phyloP scores from a whole-genome alignment of 805 yeast genomes.

The Wickerhamiella hasegawae region DNA sequence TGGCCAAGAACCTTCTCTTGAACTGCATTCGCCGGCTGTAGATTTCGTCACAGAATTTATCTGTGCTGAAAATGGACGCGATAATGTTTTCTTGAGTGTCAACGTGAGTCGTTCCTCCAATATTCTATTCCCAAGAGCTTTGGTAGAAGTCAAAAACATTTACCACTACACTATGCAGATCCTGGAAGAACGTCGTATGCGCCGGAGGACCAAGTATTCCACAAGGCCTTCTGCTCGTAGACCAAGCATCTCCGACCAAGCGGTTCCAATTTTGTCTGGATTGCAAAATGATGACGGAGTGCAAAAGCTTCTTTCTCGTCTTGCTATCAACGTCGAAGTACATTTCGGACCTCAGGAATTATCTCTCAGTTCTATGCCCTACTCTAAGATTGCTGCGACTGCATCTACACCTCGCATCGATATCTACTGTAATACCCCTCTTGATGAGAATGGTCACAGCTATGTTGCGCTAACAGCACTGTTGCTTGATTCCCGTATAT shows the following conservation, averaged over 20 bases:
- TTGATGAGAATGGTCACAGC: slow-evolving; percentile 9
- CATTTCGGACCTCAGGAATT: slow-evolving; percentile 58
- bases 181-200: not conserved
- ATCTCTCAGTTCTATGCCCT: slow-evolving; percentile 79
- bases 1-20: slow-evolving; percentile 22
- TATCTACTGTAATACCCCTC: slow-evolving; percentile 30
- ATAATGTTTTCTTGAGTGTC: not conserved
- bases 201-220: no score
- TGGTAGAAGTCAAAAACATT: slow-evolving; percentile 40
- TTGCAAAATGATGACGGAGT: not conserved
- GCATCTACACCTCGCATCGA: slow-evolving; percentile 58
- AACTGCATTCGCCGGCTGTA: slow-evolving; percentile 63
- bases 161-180: slow-evolving; percentile 21
- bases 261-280: not conserved
- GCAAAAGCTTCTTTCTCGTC: slow-evolving; percentile 20
- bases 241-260: no score
- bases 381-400: slow-evolving; percentile 80
- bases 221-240: not conserved
- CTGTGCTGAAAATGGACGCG: slow-evolving; percentile 6
- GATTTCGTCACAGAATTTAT: slow-evolving; percentile 39
- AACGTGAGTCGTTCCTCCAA: slow-evolving; percentile 36
- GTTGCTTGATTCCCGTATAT: slow-evolving; percentile 43
- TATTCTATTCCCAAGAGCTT: slow-evolving; percentile 47
- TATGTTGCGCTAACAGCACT: slow-evolving; percentile 31
- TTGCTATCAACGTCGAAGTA: slow-evolving; percentile 48